phyloP scores from a whole-genome alignment of 169 alveolate species.

The Cryptosporidium parvum region DNA sequence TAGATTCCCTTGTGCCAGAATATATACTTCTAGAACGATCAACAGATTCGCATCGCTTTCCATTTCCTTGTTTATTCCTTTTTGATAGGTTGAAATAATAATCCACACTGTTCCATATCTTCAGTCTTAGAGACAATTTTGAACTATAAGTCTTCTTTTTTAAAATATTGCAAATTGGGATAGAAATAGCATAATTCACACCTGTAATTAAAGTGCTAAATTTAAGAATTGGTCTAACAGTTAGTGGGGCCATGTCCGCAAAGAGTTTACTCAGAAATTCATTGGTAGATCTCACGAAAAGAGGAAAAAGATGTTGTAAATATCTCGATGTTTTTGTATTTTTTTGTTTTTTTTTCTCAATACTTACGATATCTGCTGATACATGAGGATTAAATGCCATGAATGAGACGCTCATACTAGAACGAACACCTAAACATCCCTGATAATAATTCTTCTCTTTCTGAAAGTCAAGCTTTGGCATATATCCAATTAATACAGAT shows the following conservation, averaged over 20 bases:
- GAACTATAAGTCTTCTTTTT: not conserved
- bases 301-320: conserved; percentile 60
- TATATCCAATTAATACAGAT: conserved; percentile 28
- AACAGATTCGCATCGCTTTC: conserved; percentile 31
- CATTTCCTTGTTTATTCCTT: not conserved
- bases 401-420: conserved; percentile 31
- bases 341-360: conserved; percentile 60
- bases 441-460: not conserved
- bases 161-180: conserved; percentile 6
- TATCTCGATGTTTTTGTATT: conserved; percentile 56
- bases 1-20: conserved; percentile 5
- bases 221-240: conserved; percentile 58
- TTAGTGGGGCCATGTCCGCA: conserved; percentile 53
- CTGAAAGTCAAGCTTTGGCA: not conserved
- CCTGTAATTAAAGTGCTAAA: conserved; percentile 39
- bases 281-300: conserved; percentile 51
- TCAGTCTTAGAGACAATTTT: not conserved
- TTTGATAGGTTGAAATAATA: conserved; percentile 8
- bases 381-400: conserved; percentile 66
- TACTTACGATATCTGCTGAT: conserved; percentile 54
- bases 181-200: conserved; percentile 47
- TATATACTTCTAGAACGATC: conserved; percentile 51
- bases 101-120: conserved; percentile 27
- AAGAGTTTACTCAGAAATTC: conserved; percentile 40
- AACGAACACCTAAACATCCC: conserved; percentile 10